These are phyloP conservation scores for Sorghum bicolor DNA, from an alignment of 176 grass and related monocot genomes.

Conservation along the genomic window Sorghum_bicolor_NCBIv3 NC_012872.2:65356001-65356500, in stretches of 20 bases:
- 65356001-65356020: no score
- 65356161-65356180: no score
- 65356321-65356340: background rate
- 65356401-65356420: background rate
- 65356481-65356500: background rate
- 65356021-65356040: no score
- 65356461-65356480: constrained; percentile 26
- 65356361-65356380: background rate
- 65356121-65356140: no score
- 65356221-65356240: background rate
- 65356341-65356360: constrained; percentile 14
- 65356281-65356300: background rate
- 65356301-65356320: background rate
- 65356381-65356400: background rate
- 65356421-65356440: background rate
- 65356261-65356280: background rate
- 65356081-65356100: no score
- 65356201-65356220: background rate
- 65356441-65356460: background rate
- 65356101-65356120: background rate
- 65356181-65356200: background rate
- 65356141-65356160: background rate
- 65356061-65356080: no score
- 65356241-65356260: background rate
- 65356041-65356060: no score